Evolutionary conservation across 768 basidiomycete species (phyloP), one percentile per base, ranked within the genome.

Genomic region (Boletus huronensis): DNA sequence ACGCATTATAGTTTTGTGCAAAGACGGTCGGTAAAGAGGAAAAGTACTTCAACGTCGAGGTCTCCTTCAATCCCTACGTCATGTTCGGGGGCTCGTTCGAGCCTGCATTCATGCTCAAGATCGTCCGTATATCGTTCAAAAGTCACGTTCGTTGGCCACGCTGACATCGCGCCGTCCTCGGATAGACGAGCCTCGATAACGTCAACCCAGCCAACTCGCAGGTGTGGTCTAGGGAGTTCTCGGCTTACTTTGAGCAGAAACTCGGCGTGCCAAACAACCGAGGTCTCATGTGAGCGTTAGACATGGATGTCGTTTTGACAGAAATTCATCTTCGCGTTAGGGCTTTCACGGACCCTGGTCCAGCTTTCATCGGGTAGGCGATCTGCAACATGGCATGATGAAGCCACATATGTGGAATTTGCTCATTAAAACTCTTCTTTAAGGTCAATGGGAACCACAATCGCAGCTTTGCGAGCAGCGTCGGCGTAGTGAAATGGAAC

Each of bases 81-180:
- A 77, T 82, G 3, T 88, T 82, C 62, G 74, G 59, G 19, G 87
- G 86, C 14, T 79, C 80, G 5, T 79, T 85, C 50, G 85, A 87
- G 16, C 87, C 87, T 19, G 82, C 85, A 4, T 80, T 86, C 69
- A 72, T 79, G 47, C 70, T 89, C 50, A 69, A 66, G 43, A 70
- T 86, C 54, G 88, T 89, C 55, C 50, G 85, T 74, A n/a, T 35
- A 31, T 40, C 1, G 6, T 6, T 8, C 26, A 19, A 28, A 5
- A 17, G 32, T 43, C 34, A 2, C 13, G 1, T 10, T 21, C 14
- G 16, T 14, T 17, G 26, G 14, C 14, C n/a, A 31, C 28, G 21
- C 44, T 59, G 32, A 36, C 35, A 25, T 31, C 31, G 28, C n/a
- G 7, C n/a, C 25, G 23, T 25, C n/a, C n/a, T 41, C 34, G 31